Base-by-base conservation (phyloP, 2,329 filamentous ascomycete genomes). In the Westerdykella ornata region DNA sequence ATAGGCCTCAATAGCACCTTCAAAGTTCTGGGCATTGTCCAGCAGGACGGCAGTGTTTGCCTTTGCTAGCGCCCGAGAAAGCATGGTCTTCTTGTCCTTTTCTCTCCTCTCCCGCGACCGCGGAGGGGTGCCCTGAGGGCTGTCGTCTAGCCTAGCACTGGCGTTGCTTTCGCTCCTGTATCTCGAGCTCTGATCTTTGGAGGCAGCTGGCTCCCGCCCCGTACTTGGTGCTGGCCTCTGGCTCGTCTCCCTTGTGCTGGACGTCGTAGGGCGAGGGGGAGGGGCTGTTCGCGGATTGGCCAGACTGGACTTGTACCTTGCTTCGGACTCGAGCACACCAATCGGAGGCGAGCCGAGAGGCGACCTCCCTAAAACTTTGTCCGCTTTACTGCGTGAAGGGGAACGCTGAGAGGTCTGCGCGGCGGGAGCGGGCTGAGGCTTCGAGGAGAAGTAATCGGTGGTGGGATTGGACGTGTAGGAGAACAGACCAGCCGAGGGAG, bases 21-120 rank as follows among this genome's bases (percentile, higher is more conserved):
- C 86, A 48, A 92, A 90, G 59, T 97, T 95, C 57, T 92, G 86
- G 12, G 88, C 88, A 76, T 96, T 97, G 68, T 98, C 92, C 31
- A 98, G 77, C 52, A 96, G 78, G 18, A 98, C 92, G 16, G 92
- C 92, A 11, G 87, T 90, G 60, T 98, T 96, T 37, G 92, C 92
- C 68, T 96, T 95, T 62, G 94, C 85, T 41, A 98, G 72, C 1
- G 92, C 92, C 54, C 85, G 86, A n/a, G 90, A 95, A 28, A 98
- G 76, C 89, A 97, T 97, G 9, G 83, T 85, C 71, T 96, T 97
- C 63, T 97, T 74, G 53, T 74, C 72, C 52, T 67, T 71, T 44
- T 74, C 72, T 38, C 66, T 60, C 45, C 63, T 62, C 48, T 72
- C 71, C 37, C 66, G 61, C 5, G 61, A 62, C 46, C 66, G 63